phyloP scores from a whole-genome alignment of 805 yeast species.

The Myxozyma sirexii region DNA sequence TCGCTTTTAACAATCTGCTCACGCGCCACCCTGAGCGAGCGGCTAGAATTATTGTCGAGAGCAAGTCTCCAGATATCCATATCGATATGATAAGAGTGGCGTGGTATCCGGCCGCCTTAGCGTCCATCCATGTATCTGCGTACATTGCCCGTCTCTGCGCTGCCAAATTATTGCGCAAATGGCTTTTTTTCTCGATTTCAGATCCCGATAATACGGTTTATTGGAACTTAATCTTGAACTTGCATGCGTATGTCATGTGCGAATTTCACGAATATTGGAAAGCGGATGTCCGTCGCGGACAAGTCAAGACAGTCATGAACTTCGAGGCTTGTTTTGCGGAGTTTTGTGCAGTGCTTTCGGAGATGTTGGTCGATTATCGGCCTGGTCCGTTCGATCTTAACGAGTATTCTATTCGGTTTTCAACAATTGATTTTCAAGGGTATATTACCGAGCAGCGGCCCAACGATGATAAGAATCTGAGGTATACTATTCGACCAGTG shows the following conservation, averaged over 20 bases:
- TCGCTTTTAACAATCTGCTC: slow-evolving; percentile 10
- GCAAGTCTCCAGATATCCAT: slow-evolving; percentile 23
- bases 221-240: slow-evolving; percentile 23
- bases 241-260: slow-evolving; percentile 22
- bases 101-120: slow-evolving; percentile 37
- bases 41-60: slow-evolving; percentile 15
- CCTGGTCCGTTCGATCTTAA: slow-evolving; percentile 11
- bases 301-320: slow-evolving; percentile 35
- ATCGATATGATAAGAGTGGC: slow-evolving; percentile 25
- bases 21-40: slow-evolving; percentile 18
- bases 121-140: slow-evolving; percentile 34
- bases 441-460: neutral
- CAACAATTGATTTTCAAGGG: slow-evolving; percentile 3
- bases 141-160: slow-evolving; percentile 18
- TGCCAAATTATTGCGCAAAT: slow-evolving; percentile 22
- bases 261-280: slow-evolving; percentile 35
- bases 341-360: slow-evolving; percentile 12
- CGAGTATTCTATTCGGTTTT: neutral
- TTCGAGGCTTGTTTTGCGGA: slow-evolving; percentile 34
- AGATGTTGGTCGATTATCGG: neutral
- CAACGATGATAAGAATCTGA: neutral
- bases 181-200: slow-evolving; percentile 17
- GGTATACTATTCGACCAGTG: slow-evolving; percentile 4
- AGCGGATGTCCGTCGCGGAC: slow-evolving; percentile 5
- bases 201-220: neutral